These are phyloP conservation scores for Aaosphaeria pasadenensis DNA, from an alignment of 2,329 filamentous ascomycete species.

Conservation along the genomic window DNA sequence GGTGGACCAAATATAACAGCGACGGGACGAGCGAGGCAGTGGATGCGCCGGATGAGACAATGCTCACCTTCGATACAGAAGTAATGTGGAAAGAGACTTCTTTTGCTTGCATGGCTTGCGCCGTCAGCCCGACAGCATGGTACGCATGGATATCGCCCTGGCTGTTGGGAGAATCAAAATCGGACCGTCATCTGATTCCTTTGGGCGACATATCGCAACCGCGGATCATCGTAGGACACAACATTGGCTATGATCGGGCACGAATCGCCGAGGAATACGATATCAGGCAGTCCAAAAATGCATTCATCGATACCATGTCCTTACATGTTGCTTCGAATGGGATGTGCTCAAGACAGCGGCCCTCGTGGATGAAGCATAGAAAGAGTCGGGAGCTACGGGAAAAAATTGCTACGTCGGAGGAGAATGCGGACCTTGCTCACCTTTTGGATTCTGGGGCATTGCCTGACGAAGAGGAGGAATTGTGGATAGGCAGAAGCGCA, in stretches of 20 bases:
- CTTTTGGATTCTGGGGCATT: constrained; percentile 67
- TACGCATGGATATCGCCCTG: constrained; percentile 97
- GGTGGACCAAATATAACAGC: constrained; percentile 88
- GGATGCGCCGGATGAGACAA: constrained; percentile 72
- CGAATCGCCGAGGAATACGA: constrained; percentile 87
- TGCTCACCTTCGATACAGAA: constrained; percentile 93
- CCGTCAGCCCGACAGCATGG: constrained; percentile 85
- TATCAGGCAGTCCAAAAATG: constrained; percentile 76
- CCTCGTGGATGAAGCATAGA: constrained; percentile 95
- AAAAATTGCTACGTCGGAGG: constrained; percentile 68
- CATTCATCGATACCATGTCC: constrained; percentile 96
- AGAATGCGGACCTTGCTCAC: constrained; percentile 67
- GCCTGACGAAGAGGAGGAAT: constrained; percentile 82
- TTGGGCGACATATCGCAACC: constrained; percentile 72
- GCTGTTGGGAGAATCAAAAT: constrained; percentile 78
- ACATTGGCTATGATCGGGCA: constrained; percentile 91
- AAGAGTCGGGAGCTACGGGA: constrained; percentile 85
- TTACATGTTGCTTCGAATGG: constrained; percentile 96
- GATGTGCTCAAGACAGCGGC: constrained; percentile 95
- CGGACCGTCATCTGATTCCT: constrained; percentile 78
- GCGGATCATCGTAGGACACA: constrained; percentile 87
- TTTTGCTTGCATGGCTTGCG: constrained; percentile 96
- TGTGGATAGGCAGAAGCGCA: constrained; percentile 93
- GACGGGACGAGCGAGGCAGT: constrained; percentile 73
- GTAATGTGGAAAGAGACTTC: constrained; percentile 92